Percentiles rank a stretch among this genome's conserved stretches.
These are phyloP conservation scores for Suhomyces bribrorum DNA, from an alignment of 1,139 yeast genomes.

Conservation along the genomic window DNA sequence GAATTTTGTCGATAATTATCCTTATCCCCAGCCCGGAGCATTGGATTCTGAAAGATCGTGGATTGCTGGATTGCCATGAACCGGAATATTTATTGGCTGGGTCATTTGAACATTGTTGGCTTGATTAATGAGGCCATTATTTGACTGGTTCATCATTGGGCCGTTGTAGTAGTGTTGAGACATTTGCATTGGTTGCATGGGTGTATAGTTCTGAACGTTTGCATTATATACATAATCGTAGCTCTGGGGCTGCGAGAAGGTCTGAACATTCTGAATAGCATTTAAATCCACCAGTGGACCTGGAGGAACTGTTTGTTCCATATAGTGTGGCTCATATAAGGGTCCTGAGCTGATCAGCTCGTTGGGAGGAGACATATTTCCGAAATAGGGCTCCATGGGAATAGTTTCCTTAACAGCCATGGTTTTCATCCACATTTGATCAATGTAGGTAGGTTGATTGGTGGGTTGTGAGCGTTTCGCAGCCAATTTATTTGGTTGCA, in stretches of 20 bases:
- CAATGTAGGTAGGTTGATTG: slow-evolving; percentile 11
- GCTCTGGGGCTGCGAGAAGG: no score
- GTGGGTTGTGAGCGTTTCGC: not conserved
- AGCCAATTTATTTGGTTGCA: not conserved
- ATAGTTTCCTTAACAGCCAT: slow-evolving; percentile 13
- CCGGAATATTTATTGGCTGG: not conserved
- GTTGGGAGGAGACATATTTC: no score
- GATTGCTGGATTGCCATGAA: no score
- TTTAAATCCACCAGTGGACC: no score
- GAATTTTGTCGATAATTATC: no score
- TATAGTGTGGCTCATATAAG: no score
- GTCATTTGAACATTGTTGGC: not conserved
- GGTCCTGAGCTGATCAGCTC: no score
- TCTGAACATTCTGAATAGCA: no score
- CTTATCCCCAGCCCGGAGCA: no score
- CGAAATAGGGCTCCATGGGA: not conserved
- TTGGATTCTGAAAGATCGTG: no score
- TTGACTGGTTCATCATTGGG: not conserved
- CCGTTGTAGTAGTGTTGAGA: not conserved
- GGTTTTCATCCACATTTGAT: slow-evolving; percentile 21
- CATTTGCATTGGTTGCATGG: not conserved
- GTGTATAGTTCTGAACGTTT: not conserved
- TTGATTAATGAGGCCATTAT: not conserved
- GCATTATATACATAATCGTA: not conserved
- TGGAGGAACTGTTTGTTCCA: no score